Evolutionary conservation across 148 eudicot species (phyloP), one percentile per base, ranked within the genome.

Genomic region (Camellia granthamiana): DNA sequence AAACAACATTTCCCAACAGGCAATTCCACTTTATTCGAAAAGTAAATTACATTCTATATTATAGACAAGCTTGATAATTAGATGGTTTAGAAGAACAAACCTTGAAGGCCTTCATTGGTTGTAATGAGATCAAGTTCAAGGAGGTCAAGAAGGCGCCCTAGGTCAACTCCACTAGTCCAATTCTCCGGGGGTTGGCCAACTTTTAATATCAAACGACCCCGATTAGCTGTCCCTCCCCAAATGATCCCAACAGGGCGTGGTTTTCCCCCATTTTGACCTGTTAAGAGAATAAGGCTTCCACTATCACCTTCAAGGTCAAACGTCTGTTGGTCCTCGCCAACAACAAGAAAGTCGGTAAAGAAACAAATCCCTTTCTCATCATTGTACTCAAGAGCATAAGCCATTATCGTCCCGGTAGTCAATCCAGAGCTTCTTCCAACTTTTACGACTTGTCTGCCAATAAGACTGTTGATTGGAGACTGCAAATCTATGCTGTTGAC

Each of bases 361-460:
- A 91, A 91, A 61, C 92, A 89, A 71, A 89, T 86, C 75, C 92
- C 94, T 85, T 91, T 91, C 74, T 86, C 90, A 65, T 91, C 90
- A 71, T 91, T 91, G 82, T 91, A 89, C 85, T 91, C 94, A 38
- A 91, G 80, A 46, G 92, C 91, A 77, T 91, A 91, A 44, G 94
- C 94, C 92, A 86, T 91, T 77, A 91, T 91, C 18, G 88, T 91
- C 54, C 94, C 94, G n/a, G 81, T 78, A 69, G 94, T 89, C 71
- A 89, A 81, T 55, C 94, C 94, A 51, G 94, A 91, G 87, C 94
- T 91, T 83, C 94, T 87, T 60, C 94, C 94, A n/a, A 91, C 94
- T 86, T 91, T 91, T 21, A 84, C 69, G 56, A 91, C 94, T 83
- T 82, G 84, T 77, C 90, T 84, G 30, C 94, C 94, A 73, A 91